Evolutionary conservation across 1,284 basidiomycete genomes (phyloP), one percentile per base, ranked within the genome.

Genomic region (Cutaneotrichosporon sp.): DNA sequence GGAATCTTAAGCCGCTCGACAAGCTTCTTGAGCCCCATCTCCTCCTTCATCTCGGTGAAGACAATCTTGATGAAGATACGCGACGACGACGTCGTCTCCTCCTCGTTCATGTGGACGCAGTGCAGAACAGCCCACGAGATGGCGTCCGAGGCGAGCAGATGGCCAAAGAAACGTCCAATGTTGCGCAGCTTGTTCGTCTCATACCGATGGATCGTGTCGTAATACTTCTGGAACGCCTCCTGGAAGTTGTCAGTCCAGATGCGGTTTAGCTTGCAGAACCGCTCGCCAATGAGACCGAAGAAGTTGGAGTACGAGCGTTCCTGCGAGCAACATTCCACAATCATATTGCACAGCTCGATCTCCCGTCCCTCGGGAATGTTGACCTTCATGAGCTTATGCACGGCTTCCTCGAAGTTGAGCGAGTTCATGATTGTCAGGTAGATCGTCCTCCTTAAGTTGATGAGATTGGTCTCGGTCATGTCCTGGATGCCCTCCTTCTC

Each of bases 381-480:
- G 25, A 98, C 84, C 76, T 96, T 97, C 65, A 97, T 82, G 27
- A 98, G 77, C 74, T 98, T 98, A 77, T 98, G 94, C 0, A 97
- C 93, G 0, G 93, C 93, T 84, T 98, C 94, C 75, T 98, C 94
- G 70, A 94, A 97, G 76, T 90, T 93, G 56, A 96, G 82, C 55
- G 90, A 89, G 68, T 93, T 94, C 94, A 98, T 98, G 78, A 98
- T 96, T 0, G 93, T 97, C 58, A 98, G 78, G 71, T 98, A 99
- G 72, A 99, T 97, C 17, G 84, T 84, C 64, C 92, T 82, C 46
- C 96, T 85, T 49, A 99, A 77, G 72, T 98, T 98, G 75, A 97
- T 89, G 49, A 98, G 78, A 68, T 97, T 96, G 10, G 92, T 97
- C 70, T 89, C 91, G 0, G 94, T 98, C 60, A 84, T 83, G 73